phyloP scores from a whole-genome alignment of 169 alveolate species.

The Plasmodium knowlesi region DNA sequence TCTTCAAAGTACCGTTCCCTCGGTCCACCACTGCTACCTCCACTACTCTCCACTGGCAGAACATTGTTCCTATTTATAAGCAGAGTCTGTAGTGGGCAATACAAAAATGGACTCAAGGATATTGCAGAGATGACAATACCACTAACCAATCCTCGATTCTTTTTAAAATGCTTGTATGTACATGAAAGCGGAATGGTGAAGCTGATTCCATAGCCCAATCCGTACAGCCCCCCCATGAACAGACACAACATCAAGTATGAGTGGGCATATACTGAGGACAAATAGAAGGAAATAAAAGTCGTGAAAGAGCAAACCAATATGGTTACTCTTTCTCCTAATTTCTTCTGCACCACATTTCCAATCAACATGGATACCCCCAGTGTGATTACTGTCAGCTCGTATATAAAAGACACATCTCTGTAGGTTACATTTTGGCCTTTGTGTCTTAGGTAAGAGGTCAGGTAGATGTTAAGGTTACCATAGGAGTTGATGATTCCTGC shows the following conservation, averaged over 20 bases:
- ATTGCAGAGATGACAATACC: conserved; percentile 69
- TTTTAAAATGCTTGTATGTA: conserved; percentile 57
- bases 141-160: conserved; percentile 58
- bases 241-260: conserved; percentile 39
- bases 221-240: conserved; percentile 47
- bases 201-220: conserved; percentile 53
- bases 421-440: conserved; percentile 55
- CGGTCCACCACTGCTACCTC: neutral
- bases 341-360: conserved; percentile 53
- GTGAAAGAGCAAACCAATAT: conserved; percentile 12
- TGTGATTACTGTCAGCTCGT: conserved; percentile 30
- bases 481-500: conserved; percentile 57
- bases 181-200: conserved; percentile 68
- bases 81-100: conserved; percentile 61
- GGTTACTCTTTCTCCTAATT: conserved; percentile 34
- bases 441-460: conserved; percentile 61
- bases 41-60: neutral
- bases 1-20: conserved; percentile 44
- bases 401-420: conserved; percentile 40
- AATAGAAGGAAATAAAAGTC: conserved; percentile 38
- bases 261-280: conserved; percentile 53
- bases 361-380: conserved; percentile 40
- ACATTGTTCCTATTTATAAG: conserved; percentile 31
- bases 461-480: conserved; percentile 64
- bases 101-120: conserved; percentile 62